Conservation (phyloP, 768 basidiomycete species). For the Boletus pseudopeckii region DNA sequence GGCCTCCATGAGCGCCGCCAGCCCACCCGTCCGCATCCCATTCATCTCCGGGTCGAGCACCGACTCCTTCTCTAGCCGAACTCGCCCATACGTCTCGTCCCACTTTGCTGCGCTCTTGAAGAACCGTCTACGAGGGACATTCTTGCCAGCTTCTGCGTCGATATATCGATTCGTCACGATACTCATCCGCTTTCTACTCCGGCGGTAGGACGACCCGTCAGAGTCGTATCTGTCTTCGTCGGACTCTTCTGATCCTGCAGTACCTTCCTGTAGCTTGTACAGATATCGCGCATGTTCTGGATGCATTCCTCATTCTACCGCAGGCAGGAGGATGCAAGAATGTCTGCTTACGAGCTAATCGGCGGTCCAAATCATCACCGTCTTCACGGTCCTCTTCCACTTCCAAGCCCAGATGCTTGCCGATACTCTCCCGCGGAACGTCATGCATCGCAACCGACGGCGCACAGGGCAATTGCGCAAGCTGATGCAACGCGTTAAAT, state of each 20-base stretch:
- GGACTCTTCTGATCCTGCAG: conserved; percentile 45
- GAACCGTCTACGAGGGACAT: conserved; percentile 46
- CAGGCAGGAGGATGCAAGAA: not conserved
- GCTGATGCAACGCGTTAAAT: conserved; percentile 55
- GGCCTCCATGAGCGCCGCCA: conserved; percentile 25
- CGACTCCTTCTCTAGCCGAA: conserved; percentile 22
- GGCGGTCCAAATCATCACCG: conserved; percentile 58
- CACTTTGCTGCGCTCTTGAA: conserved; percentile 48
- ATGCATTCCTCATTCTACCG: not conserved
- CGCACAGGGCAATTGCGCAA: conserved; percentile 61
- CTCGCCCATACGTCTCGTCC: conserved; percentile 29
- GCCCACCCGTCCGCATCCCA: conserved; percentile 9
- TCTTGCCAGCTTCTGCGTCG: conserved; percentile 39
- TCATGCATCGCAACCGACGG: conserved; percentile 87
- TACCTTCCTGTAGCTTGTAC: conserved; percentile 54
- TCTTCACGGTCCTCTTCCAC: conserved; percentile 41
- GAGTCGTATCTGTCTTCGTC: conserved; percentile 49
- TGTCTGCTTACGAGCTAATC: conserved; percentile 62
- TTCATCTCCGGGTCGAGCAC: conserved; percentile 20
- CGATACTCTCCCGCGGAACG: conserved; percentile 69
- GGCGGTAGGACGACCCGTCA: conserved; percentile 41
- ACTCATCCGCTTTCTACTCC: conserved; percentile 61
- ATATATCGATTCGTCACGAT: conserved; percentile 59
- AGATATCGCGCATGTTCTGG: conserved; percentile 66
- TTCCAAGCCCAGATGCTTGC: conserved; percentile 57